Base-by-base conservation (phyloP, 768 basidiomycete genomes). In the Auricularia auricula-judae region DNA sequence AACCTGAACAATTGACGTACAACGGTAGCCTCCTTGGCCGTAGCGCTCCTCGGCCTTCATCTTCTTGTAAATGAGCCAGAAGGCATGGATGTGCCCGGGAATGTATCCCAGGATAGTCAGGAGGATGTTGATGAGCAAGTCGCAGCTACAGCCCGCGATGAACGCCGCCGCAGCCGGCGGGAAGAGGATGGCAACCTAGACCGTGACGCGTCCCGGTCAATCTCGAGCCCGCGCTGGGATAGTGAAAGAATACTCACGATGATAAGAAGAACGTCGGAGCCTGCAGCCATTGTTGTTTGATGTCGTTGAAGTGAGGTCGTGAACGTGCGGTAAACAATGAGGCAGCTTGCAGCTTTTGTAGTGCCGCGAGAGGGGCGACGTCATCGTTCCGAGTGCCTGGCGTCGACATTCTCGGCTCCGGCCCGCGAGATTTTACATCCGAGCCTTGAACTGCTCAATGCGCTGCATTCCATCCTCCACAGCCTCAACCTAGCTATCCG, bases 1-100 rank as follows among this genome's bases (percentile, higher is more conserved):
- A 14, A 8, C 10, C 5, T 5, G 18, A 33, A 34, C 23, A 58
- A 11, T 35, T 54, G 33, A 81, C 91, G 71, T 71, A 91, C 91
- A 93, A 62, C 79, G 74, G 78, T 85, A 93, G 36, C 87, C 87
- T n/a, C 89, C 90, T 4, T 72, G 75, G 12, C 92, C 92, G 70
- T 90, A 95, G 51, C 79, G 80, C 69, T 91, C 90, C 70, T 91
- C 89, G 0, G 91, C 93, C 70, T 89, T 81, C 81, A 92, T 92
- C 82, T 87, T 89, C 82, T 82, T 88, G 77, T 92, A 93, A 65
- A 93, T 92, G 63, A 95, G 80, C 88, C 88, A 93, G 77, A 93
- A 92, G 1, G 90, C 88, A 71, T 93, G 91, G 23, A 59, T 29
- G 56, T 33, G 56, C 1, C 56, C 56, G 4, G 56, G 56, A 34